phyloP scores from a whole-genome alignment of 2,329 filamentous ascomycete species.

The Cercospora sp. region DNA sequence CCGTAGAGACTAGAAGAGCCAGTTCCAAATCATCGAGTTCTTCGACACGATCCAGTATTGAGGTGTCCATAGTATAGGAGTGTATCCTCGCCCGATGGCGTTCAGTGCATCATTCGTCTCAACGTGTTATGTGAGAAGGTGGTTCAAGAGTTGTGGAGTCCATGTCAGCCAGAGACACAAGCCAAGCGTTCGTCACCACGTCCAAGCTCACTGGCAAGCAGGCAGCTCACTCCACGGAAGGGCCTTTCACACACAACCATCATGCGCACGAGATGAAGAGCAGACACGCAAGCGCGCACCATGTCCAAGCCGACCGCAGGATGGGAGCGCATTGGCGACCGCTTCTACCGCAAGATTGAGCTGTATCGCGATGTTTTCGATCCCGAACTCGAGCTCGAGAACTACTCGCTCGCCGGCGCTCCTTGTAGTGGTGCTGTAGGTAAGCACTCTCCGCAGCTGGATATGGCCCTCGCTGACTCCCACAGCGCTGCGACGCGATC shows the following conservation, averaged over 20 bases:
- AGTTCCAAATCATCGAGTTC: conserved; percentile 84
- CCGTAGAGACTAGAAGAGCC: conserved; percentile 76
- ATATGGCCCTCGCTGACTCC: conserved; percentile 28
- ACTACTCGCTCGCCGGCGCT: conserved; percentile 87
- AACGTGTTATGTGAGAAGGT: neutral
- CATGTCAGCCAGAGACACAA: neutral
- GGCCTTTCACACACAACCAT: neutral
- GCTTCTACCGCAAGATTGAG: conserved; percentile 92
- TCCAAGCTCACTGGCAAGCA: neutral
- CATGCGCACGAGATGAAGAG: conserved; percentile 11
- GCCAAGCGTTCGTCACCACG: conserved; percentile 8
- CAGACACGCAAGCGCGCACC: neutral
- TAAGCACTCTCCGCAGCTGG: conserved; percentile 46
- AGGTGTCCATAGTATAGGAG: neutral
- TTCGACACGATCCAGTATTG: conserved; percentile 59
- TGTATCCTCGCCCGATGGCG: neutral
- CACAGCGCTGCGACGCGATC: conserved; percentile 82
- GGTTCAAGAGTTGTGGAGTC: neutral
- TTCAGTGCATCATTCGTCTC: neutral
- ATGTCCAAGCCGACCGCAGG: conserved; percentile 72
- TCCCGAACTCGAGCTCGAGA: conserved; percentile 89
- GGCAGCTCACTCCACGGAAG: neutral
- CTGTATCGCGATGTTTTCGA: conserved; percentile 94
- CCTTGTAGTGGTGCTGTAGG: conserved; percentile 92
- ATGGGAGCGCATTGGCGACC: conserved; percentile 91